Base-by-base conservation (phyloP, 2,329 filamentous ascomycete genomes). In the Nakataea oryzae region DNA sequence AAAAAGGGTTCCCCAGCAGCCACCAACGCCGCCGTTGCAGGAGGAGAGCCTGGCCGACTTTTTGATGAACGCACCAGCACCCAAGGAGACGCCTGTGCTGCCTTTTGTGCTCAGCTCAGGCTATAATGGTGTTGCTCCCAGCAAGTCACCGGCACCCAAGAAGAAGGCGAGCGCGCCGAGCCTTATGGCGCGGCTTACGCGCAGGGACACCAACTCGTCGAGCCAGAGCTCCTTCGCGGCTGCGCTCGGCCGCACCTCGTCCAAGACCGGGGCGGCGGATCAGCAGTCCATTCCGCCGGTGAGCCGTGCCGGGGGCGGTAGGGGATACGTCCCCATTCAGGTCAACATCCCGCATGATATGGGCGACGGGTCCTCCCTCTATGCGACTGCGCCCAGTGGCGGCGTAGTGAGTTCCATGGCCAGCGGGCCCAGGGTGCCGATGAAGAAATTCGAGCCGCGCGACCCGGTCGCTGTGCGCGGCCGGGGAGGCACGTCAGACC, bases 41-140 rank as follows among this genome's bases (percentile, higher is more conserved):
- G 85, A 89, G 69, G 87, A 92, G 73, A 88, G 85, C 65, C 72
- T 93, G 59, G 84, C 88, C 34, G 89, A 93, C 65, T 93, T 93
- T 70, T 72, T 93, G 54, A 83, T 82, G 64, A 90, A 84, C 72
- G 86, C 83, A 63, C 81, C 87, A 54, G 89, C 89, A 7, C 87
- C 88, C 0, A 75, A 79, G 0, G 78, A 81, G 65, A 76, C 81
- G 3, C 69, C 70, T 0, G 69, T 72, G 32, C 71, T 71, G 34
- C 72, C 71, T 13, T 73, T 74, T 59, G 68, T 71, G 41, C 71
- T 74, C 57, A 27, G 26, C 2, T 50, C 41, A 3, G 41, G 41
- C 41, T 50, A 50, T n/a, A 7, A 7, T n/a, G 41, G 41, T 9
- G 21, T 50, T 11, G 21, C 21, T 7, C n/a, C 58, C 8, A 34